Conservation (phyloP, 129 eudicot genomes). For the Silybum marianum region DNA sequence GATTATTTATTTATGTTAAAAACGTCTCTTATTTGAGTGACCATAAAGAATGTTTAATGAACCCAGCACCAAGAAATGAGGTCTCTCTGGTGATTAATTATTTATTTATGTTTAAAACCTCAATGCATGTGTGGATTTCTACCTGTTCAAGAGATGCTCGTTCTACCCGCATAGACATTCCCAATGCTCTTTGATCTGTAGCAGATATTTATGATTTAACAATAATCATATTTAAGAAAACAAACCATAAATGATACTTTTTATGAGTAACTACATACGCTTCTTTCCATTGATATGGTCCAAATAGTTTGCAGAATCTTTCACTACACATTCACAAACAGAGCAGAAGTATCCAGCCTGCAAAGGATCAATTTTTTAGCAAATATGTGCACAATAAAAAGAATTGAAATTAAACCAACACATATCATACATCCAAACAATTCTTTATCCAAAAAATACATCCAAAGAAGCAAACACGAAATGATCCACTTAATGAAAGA, state of each 20-base stretch:
- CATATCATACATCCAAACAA: too few relatives aligned
- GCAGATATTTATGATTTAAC: slow-evolving; percentile 11
- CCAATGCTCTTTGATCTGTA: slow-evolving; percentile 99
- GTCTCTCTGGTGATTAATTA: too few relatives aligned
- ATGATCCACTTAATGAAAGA: neutral
- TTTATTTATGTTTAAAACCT: too few relatives aligned
- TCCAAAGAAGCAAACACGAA: neutral
- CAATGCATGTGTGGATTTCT: slow-evolving; percentile 9
- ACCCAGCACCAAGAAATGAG: neutral
- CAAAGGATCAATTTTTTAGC: slow-evolving; percentile 25
- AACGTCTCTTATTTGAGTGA: neutral
- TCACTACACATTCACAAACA: slow-evolving; percentile 98
- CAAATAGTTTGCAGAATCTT: slow-evolving; percentile 97
- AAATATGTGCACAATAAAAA: neutral
- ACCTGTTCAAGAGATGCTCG: slow-evolving; percentile 98
- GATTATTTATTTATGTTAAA: neutral
- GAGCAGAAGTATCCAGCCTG: slow-evolving; percentile 99
- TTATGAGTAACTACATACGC: slow-evolving; percentile 56
- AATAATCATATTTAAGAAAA: neutral
- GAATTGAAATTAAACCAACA: neutral
- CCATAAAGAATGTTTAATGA: neutral
- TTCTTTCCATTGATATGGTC: slow-evolving; percentile 99
- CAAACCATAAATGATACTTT: neutral
- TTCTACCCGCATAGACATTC: slow-evolving; percentile 98
- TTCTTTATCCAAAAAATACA: neutral